Base-by-base conservation (phyloP, 805 yeast genomes). In the Yueomyces sinensis region DNA sequence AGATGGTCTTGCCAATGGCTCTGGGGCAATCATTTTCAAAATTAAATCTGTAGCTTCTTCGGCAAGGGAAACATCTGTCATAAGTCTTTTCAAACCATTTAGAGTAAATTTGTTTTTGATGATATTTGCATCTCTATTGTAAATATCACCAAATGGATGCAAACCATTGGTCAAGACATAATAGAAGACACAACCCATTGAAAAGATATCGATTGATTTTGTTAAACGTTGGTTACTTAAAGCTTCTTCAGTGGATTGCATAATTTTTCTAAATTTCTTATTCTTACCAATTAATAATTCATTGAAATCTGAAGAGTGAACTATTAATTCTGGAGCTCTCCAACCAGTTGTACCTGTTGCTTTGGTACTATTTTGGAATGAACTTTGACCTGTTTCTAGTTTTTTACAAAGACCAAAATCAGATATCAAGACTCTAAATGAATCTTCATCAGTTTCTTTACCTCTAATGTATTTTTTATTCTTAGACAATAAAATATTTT, bases 331-430 rank as follows among this genome's bases (percentile, higher is more conserved):
- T 0, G 98, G 98, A 0, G 99, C 97, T 46, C 96, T 70, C 98
- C 98, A 91, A 3, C 99, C 99, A 3, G 91, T 73, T 0, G 98
- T 91, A 2, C 98, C 98, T 1, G 96, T 94, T 15, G 94, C 93
- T 47, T 84, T 77, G 13, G 43, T 38, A 0, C 95, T 89, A 0
- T 95, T 94, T 41, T 89, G 70, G 56, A 89, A 89, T 2, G 95
- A 82, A 2, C 94, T 81, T 56, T 91, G 95, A 46, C 86, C 97
- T 13, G 76, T 73, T 41, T 91, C 98, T 34, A 91, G 61, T 50
- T 81, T 82, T 52, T 89, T 87, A 54, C 98, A 91, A 7, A 91
- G 68, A 0, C 99, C 99, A 61, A 91, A 91, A 57, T 91, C 99
- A 1, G 96, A 86, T 19, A 91, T 87, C 32, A 91, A 59, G 40